Evolutionary conservation across 768 basidiomycete species (phyloP).

Genomic region (Boletus rufocinnamomeus): DNA sequence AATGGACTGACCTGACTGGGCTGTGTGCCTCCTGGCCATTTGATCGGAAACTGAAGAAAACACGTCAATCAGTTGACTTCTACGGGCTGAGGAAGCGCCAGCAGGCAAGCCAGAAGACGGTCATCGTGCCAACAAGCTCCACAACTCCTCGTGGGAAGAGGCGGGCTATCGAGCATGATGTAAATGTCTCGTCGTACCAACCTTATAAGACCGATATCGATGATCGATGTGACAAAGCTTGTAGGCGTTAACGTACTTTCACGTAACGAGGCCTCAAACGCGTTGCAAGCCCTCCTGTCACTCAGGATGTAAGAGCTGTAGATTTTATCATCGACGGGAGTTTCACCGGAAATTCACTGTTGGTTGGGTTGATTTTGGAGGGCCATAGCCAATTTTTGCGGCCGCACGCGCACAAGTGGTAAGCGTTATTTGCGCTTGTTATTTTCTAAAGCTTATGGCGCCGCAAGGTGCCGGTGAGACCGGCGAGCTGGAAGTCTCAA

Average conservation of each 20-base stretch:
- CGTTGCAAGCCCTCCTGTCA: not conserved
- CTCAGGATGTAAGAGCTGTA: not conserved
- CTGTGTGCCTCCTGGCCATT: not conserved
- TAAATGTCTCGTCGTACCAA: not conserved
- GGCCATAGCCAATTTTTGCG: not conserved
- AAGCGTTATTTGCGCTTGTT: not conserved
- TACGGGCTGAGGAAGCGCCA: not conserved
- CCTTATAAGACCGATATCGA: not conserved
- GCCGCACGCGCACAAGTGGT: not conserved
- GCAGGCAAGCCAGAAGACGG: conserved; percentile 9
- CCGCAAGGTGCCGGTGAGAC: not conserved
- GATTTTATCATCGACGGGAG: not conserved
- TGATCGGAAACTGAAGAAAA: conserved; percentile 1
- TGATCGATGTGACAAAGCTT: not conserved
- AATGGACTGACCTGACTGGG: conserved; percentile 16
- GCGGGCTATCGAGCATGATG: not conserved
- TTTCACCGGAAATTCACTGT: too few species aligned
- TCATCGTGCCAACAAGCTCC: not conserved
- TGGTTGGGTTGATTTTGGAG: not conserved
- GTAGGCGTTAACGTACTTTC: conserved; percentile 17
- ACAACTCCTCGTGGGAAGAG: not conserved
- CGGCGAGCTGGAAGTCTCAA: not conserved
- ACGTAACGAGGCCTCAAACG: conserved; percentile 3
- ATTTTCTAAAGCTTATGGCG: not conserved
- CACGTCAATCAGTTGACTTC: conserved; percentile 10